Evolutionary conservation across 163 green algal genomes (phyloP).

Genomic region (Scenedesmus sp.): DNA sequence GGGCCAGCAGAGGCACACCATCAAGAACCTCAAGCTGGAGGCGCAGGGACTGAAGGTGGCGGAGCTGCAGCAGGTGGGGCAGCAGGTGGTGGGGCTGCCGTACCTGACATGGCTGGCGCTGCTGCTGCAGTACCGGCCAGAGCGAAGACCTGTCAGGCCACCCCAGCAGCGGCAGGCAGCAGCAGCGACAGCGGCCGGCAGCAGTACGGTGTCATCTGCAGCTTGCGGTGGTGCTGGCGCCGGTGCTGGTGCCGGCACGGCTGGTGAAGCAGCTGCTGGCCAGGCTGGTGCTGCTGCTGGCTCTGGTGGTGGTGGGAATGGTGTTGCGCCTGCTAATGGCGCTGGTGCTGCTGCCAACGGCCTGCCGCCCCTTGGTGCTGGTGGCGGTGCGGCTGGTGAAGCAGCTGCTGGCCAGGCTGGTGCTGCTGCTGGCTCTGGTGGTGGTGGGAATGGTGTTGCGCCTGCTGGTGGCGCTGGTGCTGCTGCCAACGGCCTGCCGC

Average conservation of each 20-base stretch:
- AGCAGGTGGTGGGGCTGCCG: neutral
- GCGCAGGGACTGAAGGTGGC: neutral
- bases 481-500: no score
- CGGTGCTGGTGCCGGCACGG: neutral
- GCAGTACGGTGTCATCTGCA: neutral
- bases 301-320: no score
- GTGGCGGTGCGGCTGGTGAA: no score
- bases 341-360: no score
- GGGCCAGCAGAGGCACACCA: neutral
- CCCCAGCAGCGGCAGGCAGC: conserved; percentile 9
- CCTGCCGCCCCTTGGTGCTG: no score
- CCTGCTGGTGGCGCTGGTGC: neutral
- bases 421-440: neutral
- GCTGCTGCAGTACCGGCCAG: conserved; percentile 20
- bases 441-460: neutral
- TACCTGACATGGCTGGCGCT: conserved; percentile 25
- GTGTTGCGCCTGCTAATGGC: no score
- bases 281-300: neutral
- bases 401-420: neutral
- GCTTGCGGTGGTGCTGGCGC: neutral
- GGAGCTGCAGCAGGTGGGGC: neutral
- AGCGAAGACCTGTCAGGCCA: neutral
- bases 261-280: neutral
- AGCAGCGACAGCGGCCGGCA: neutral
- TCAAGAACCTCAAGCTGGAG: conserved; percentile 45